Evolutionary conservation across 2,329 filamentous ascomycete species (phyloP), one percentile per base, ranked within the genome.

Genomic region (Blastomyces emzantsi): DNA sequence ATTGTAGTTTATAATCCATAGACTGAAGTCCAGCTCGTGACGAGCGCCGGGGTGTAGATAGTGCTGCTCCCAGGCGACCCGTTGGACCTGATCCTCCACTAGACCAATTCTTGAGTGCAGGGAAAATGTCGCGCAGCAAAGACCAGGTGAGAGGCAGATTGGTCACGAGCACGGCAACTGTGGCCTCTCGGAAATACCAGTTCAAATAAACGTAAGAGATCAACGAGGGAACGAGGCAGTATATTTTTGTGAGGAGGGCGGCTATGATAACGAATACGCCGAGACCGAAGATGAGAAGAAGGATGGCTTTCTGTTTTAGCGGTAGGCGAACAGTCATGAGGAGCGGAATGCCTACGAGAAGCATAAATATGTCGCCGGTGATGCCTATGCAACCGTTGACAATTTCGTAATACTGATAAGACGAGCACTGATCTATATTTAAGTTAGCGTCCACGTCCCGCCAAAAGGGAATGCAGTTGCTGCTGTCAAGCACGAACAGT

Each of bases 71-170:
- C 30, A 56, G 61, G 69, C 67, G 76, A 75, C 54, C 71, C 70
- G 28, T 75, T 72, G 11, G 73, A 72, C 22, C 64, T 69, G 74
- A 76, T 36, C 73, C 74, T 2, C 74, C 75, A 13, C 11, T 51
- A 11, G 73, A 75, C 75, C 75, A 77, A 64, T 73, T 76, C 66
- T 73, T 75, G 65, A 77, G 70, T 1, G 69, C 69, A 2, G 75
- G 76, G 73, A 83, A 83, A 25, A 81, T 68, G 61, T 81, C 78
- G 19, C 80, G 75, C 8, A 83, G 69, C 1, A 83, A 74, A 1
- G 80, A 80, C 81, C 81, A 83, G 15, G 81, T 76, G 52, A 80
- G 78, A 0, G 80, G 80, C 0, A 83, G 70, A 64, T 82, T 83
- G 64, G 81, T 81, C 22, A 83, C 80, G 0, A 82, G 72, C 41